Percentiles rank a stretch among this genome's conserved stretches.
phyloP scores from a whole-genome alignment of 2,329 filamentous ascomycete species.

The Laburnicola sp. region DNA sequence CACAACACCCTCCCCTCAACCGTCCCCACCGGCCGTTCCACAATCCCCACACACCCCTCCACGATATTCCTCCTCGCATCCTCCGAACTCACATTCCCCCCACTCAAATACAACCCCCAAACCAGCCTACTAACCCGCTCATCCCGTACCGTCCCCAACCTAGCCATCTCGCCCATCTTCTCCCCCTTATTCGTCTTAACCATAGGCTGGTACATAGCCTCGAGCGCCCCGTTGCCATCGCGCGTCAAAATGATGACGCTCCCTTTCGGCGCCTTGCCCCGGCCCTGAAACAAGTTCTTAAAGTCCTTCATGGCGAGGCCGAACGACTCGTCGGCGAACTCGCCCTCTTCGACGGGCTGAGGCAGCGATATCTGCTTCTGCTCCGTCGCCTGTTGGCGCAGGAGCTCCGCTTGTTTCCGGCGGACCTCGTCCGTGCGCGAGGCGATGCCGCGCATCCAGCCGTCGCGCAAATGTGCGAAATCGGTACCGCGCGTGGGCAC shows the following conservation, averaged over 20 bases:
- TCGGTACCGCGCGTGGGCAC: slow-evolving; percentile 92
- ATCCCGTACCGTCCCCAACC: slow-evolving; percentile 73
- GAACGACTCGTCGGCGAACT: slow-evolving; percentile 74
- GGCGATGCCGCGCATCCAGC: slow-evolving; percentile 83
- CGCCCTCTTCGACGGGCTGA: slow-evolving; percentile 40
- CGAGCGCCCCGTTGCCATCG: slow-evolving; percentile 63
- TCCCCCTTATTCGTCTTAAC: slow-evolving; percentile 42
- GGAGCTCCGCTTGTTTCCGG: slow-evolving; percentile 35
- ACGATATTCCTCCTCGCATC: slow-evolving; percentile 78
- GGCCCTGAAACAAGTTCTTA: slow-evolving; percentile 78
- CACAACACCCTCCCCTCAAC: slow-evolving; percentile 72
- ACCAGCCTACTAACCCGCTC: slow-evolving; percentile 78
- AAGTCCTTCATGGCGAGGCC: slow-evolving; percentile 75
- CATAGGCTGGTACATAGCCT: slow-evolving; percentile 40
- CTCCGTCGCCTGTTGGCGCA: slow-evolving; percentile 50
- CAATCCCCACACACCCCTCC: slow-evolving; percentile 84
- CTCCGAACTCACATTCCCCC: slow-evolving; percentile 84
- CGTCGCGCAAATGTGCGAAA: slow-evolving; percentile 89
- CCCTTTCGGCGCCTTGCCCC: slow-evolving; percentile 75
- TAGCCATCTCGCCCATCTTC: slow-evolving; percentile 52
- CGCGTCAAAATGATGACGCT: slow-evolving; percentile 75
- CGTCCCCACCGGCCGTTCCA: slow-evolving; percentile 83
- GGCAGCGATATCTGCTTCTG: slow-evolving; percentile 37
- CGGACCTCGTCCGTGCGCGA: slow-evolving; percentile 64
- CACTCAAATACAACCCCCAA: slow-evolving; percentile 89